These are phyloP conservation scores for Pseudocercospora fuligena DNA, from an alignment of 2,329 filamentous ascomycete species.

Conservation along the genomic window DNA sequence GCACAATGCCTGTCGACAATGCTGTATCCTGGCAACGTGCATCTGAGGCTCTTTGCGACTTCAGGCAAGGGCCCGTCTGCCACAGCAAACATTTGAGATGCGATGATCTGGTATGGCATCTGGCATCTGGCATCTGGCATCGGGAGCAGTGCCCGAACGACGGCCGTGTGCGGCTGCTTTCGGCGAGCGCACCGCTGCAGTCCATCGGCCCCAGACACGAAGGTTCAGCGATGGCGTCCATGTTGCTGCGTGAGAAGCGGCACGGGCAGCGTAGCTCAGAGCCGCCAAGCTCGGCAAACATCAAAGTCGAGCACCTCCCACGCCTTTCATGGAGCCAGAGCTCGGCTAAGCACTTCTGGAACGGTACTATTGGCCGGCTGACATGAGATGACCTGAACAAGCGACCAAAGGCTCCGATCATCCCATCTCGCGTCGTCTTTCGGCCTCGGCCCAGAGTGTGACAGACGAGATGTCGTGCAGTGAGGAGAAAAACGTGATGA, in stretches of 20 bases:
- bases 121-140: not conserved
- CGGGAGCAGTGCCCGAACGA: not conserved
- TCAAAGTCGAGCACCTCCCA: not conserved
- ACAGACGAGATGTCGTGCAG: conserved; percentile 10
- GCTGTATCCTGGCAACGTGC: not conserved
- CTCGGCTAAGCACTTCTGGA: conserved; percentile 2
- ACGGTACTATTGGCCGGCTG: conserved; percentile 6
- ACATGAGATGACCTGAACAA: conserved; percentile 4
- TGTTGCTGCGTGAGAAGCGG: not conserved
- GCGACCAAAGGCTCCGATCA: not conserved
- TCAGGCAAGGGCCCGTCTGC: not conserved
- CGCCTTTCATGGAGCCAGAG: not conserved
- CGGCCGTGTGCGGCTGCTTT: not conserved
- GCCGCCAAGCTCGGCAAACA: conserved; percentile 4
- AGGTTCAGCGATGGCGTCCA: not conserved
- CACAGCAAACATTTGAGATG: not conserved
- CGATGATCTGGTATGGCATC: too few species aligned
- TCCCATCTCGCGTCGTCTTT: not conserved
- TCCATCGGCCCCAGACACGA: conserved; percentile 2
- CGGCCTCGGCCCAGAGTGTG: not conserved
- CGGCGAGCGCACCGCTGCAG: not conserved
- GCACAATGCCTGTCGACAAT: not conserved
- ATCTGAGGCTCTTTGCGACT: not conserved
- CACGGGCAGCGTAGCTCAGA: not conserved
- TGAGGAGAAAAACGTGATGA: conserved; percentile 6